Evolutionary conservation across 164 flowering plant genomes (phyloP).

Genomic region (Taxillus chinensis): DNA sequence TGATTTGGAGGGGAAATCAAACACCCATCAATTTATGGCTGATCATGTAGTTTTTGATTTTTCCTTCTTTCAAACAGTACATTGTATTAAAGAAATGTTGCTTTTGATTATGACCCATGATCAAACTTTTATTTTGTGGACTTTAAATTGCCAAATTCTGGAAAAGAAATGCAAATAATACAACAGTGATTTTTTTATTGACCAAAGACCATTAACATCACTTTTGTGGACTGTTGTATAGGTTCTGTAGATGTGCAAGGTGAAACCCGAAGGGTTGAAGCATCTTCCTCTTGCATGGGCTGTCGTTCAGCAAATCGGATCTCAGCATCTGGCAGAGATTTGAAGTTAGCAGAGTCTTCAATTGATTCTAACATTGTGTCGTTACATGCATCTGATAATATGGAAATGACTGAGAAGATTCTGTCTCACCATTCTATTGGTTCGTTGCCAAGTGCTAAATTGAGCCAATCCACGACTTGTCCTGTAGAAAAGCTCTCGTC

Average conservation of each 20-base stretch:
- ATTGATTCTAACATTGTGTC: conserved; percentile 5
- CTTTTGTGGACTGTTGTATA: neutral
- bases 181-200: neutral
- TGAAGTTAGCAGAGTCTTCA: conserved; percentile 5
- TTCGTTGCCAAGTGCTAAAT: conserved; percentile 5
- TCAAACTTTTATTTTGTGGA: neutral
- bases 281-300: neutral
- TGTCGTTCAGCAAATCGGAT: neutral
- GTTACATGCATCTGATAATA: conserved; percentile 2
- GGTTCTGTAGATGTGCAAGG: neutral
- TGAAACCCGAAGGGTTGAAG: neutral
- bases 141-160: neutral
- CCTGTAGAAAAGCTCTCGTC: conserved; percentile 10
- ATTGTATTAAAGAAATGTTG: neutral
- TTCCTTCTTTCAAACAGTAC: neutral
- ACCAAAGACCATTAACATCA: neutral
- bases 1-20: no score
- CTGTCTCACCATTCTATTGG: neutral
- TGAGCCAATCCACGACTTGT: conserved; percentile 6
- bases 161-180: neutral
- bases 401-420: neutral
- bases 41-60: neutral
- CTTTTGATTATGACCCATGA: neutral
- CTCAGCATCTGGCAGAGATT: conserved; percentile 5
- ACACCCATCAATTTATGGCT: no score